These are phyloP conservation scores for Chaetomium fimeti DNA, from an alignment of 495 filamentous ascomycete species.

Conservation along the genomic window DNA sequence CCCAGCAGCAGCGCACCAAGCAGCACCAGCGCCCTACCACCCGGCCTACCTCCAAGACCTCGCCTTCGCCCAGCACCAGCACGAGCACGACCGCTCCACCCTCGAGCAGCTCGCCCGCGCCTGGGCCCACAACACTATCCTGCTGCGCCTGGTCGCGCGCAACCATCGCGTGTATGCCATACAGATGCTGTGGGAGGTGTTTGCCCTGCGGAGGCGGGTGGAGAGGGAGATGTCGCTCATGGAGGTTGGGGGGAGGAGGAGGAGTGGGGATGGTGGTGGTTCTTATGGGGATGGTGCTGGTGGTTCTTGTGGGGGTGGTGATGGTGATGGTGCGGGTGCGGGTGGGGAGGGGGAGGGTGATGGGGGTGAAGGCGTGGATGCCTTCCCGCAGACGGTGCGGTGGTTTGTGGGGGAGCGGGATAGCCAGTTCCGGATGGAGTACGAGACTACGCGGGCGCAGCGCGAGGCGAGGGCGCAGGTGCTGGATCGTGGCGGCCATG, in stretches of 20 bases:
- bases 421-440: background rate
- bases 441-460: background rate
- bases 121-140: constrained; percentile 8
- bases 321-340: no score
- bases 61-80: constrained; percentile 1
- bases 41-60: constrained; percentile 23
- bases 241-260: no score
- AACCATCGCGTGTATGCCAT: constrained; percentile 1
- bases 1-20: constrained; percentile 3
- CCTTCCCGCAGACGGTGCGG: constrained; percentile 5
- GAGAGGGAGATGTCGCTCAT: no score
- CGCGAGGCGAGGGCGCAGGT: background rate
- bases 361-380: no score
- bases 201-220: constrained; percentile 14
- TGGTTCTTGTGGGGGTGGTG: no score
- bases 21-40: constrained; percentile 17
- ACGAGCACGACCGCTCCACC: constrained; percentile 11
- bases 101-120: constrained; percentile 14
- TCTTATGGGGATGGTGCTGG: no score
- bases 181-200: constrained; percentile 26
- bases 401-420: constrained; percentile 22
- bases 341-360: no score
- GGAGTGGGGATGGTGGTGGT: no score
- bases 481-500: no score
- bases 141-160: constrained; percentile 2